Evolutionary conservation across 805 yeast genomes (phyloP).

Genomic region (Priceomyces medius): DNA sequence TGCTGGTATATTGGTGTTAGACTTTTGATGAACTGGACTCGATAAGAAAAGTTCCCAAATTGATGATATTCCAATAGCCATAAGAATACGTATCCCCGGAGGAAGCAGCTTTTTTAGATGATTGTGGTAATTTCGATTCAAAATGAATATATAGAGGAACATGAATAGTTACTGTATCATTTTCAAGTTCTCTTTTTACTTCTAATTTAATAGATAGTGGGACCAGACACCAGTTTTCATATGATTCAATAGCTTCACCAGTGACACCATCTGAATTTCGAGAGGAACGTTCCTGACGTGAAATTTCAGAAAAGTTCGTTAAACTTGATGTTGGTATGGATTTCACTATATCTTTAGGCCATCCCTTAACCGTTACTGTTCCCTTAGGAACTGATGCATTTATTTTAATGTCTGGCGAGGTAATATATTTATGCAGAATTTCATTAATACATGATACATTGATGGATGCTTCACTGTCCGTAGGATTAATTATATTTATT

Average conservation of each 20-base stretch:
- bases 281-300: conserved; percentile 31
- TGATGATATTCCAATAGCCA: conserved; percentile 15
- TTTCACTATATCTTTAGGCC: conserved; percentile 24
- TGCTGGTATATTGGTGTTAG: conserved; percentile 57
- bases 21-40: conserved; percentile 35
- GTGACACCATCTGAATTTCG: conserved; percentile 11
- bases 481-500: conserved; percentile 34
- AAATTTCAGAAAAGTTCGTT: conserved; percentile 25
- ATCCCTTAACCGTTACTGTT: background rate
- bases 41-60: conserved; percentile 8
- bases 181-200: background rate
- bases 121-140: conserved; percentile 23
- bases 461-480: conserved; percentile 18
- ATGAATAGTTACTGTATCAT: conserved; percentile 7
- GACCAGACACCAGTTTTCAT: conserved; percentile 33
- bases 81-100: conserved; percentile 12
- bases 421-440: conserved; percentile 15
- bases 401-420: conserved; percentile 1
- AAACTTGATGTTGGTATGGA: conserved; percentile 35
- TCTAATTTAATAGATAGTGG: conserved; percentile 24
- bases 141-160: conserved; percentile 33
- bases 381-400: conserved; percentile 11
- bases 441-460: conserved; percentile 23
- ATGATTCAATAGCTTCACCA: background rate
- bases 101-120: conserved; percentile 14